phyloP scores from a whole-genome alignment of 2,329 filamentous ascomycete genomes.

The Fusarium sp. region DNA sequence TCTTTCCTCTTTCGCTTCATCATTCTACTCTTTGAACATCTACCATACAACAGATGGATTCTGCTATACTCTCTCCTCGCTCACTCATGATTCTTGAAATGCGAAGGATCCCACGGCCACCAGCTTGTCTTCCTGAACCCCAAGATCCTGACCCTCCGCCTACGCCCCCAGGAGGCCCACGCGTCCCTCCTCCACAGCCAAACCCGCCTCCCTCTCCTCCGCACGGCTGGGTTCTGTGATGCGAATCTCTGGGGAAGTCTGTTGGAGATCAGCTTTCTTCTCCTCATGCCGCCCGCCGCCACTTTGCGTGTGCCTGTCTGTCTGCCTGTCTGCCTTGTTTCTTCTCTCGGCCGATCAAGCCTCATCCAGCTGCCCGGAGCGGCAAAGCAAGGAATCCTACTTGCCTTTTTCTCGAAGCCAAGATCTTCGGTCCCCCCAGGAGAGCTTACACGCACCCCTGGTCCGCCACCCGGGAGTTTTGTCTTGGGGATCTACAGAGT shows the following conservation, averaged over 20 bases:
- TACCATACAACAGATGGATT: not conserved
- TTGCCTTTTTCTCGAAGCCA: slow-evolving; percentile 15
- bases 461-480: slow-evolving; percentile 10
- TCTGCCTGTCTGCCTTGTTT: not conserved
- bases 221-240: slow-evolving; percentile 26
- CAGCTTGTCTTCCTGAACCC: slow-evolving; percentile 7
- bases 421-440: not conserved
- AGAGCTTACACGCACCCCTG: slow-evolving; percentile 14
- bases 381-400: slow-evolving; percentile 4
- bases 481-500: slow-evolving; percentile 13
- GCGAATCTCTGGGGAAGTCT: not conserved
- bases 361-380: slow-evolving; percentile 15
- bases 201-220: slow-evolving; percentile 47
- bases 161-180: slow-evolving; percentile 46
- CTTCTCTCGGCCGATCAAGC: slow-evolving; percentile 14
- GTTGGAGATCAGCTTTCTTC: not conserved
- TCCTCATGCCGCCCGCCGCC: not conserved
- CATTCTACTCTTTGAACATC: not conserved
- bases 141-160: slow-evolving; percentile 45
- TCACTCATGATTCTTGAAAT: slow-evolving; percentile 19
- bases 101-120: slow-evolving; percentile 11
- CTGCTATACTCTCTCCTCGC: not conserved
- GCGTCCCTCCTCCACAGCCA: slow-evolving; percentile 46
- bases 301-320: not conserved
- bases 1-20: not conserved